A percentile compares a stretch with the other conserved stretches of the same genome.
Conservation (phyloP, 306 rosid genomes). For the Pueraria montana region DNA sequence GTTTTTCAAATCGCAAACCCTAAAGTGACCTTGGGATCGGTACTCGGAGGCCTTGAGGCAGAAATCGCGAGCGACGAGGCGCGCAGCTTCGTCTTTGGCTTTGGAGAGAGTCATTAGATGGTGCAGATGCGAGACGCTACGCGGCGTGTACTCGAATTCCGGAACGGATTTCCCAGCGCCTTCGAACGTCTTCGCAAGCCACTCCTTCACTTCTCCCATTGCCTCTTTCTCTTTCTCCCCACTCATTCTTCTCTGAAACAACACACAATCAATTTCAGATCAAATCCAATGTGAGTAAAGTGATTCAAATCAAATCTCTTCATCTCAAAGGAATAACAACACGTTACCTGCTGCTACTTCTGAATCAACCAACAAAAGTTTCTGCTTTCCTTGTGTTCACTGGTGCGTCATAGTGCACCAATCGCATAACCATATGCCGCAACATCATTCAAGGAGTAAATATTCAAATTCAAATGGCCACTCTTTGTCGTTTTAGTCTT, state of each 20-base stretch:
- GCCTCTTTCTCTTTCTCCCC: constrained; percentile 49
- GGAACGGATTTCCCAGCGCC: constrained; percentile 86
- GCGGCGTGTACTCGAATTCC: constrained; percentile 87
- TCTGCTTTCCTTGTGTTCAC: too few species aligned
- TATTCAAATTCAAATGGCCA: too few species aligned
- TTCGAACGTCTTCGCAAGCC: constrained; percentile 79
- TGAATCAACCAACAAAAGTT: too few species aligned
- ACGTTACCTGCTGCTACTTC: too few species aligned
- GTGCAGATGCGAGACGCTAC: constrained; percentile 76
- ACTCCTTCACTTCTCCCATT: constrained; percentile 71
- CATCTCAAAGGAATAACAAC: too few species aligned
- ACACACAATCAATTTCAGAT: not conserved
- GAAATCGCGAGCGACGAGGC: constrained; percentile 83
- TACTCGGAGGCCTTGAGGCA: constrained; percentile 89
- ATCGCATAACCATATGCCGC: too few species aligned
- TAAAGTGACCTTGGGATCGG: constrained; percentile 95
- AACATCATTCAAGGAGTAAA: too few species aligned
- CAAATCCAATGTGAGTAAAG: too few species aligned
- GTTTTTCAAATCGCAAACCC: too few species aligned
- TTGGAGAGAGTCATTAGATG: constrained; percentile 76
- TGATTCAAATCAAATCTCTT: too few species aligned
- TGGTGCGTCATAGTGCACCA: too few species aligned
- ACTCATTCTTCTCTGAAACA: constrained; percentile 38
- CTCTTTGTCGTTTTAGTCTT: too few species aligned
- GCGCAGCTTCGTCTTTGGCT: constrained; percentile 87